Evolutionary conservation across 2,329 filamentous ascomycete species (phyloP).

Genomic region (Fusarium chlamydosporum): DNA sequence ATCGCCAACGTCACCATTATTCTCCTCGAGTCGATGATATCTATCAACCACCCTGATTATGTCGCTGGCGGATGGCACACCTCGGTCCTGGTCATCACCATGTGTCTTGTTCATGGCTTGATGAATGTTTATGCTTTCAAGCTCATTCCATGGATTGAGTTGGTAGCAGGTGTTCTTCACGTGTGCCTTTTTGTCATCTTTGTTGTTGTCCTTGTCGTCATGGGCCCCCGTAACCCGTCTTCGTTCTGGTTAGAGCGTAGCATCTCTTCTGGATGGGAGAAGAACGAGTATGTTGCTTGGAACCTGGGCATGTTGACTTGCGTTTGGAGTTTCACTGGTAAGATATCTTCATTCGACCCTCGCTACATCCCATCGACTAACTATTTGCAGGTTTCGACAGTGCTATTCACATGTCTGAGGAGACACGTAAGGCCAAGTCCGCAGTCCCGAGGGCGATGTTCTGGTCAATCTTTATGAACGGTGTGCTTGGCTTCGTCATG

Average conservation of each 20-base stretch:
- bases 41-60: constrained; percentile 45
- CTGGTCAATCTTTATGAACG: constrained; percentile 51
- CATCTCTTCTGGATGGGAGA: constrained; percentile 45
- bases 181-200: constrained; percentile 47
- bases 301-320: constrained; percentile 49
- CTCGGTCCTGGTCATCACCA: constrained; percentile 46
- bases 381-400: constrained; percentile 41
- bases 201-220: constrained; percentile 45
- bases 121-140: constrained; percentile 46
- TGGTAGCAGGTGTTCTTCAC: constrained; percentile 46
- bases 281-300: constrained; percentile 46
- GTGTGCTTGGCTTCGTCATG: constrained; percentile 48
- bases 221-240: constrained; percentile 42
- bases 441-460: constrained; percentile 49
- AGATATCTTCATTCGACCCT: rapidly evolving
- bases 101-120: constrained; percentile 45
- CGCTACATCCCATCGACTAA: neutral
- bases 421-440: constrained; percentile 47
- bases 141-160: constrained; percentile 47
- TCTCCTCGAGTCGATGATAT: constrained; percentile 48
- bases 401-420: constrained; percentile 49
- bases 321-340: constrained; percentile 50
- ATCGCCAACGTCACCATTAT: constrained; percentile 50
- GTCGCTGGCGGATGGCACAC: constrained; percentile 48
- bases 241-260: constrained; percentile 45